phyloP scores from a whole-genome alignment of 192 early-diverging fungal species.

The Rhizophagus clarus region DNA sequence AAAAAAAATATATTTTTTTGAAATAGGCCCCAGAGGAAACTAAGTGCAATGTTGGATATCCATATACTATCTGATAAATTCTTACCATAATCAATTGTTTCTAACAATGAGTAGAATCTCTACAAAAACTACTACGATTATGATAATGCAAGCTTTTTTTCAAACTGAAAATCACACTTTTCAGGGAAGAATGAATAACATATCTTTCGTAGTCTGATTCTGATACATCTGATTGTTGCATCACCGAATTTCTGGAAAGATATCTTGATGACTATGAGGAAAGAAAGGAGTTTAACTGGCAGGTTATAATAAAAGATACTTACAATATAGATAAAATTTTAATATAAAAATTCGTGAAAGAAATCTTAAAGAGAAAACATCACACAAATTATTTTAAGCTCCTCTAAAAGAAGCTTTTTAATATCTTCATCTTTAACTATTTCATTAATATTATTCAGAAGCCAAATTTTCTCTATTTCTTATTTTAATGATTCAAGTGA shows the following conservation, averaged over 20 bases:
- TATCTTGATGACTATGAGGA: background rate
- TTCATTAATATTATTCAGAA: constrained; percentile 1
- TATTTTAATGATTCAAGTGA: constrained; percentile 3
- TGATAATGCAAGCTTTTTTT: constrained; percentile 4
- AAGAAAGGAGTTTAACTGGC: background rate
- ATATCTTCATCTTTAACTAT: background rate
- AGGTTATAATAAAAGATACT: background rate
- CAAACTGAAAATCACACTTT: background rate
- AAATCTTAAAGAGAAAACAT: constrained; percentile 6
- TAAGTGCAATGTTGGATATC: too few species aligned
- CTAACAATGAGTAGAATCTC: too few species aligned
- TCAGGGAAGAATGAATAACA: constrained; percentile 7
- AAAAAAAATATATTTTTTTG: too few species aligned
- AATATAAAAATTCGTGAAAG: constrained; percentile 13
- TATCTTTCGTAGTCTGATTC: constrained; percentile 18
- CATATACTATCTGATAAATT: too few species aligned
- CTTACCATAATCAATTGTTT: too few species aligned
- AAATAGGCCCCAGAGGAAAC: too few species aligned
- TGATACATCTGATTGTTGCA: constrained; percentile 18
- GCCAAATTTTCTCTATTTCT: background rate
- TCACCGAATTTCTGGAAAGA: constrained; percentile 1
- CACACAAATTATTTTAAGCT: background rate
- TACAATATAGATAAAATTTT: constrained; percentile 26
- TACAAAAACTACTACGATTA: too few species aligned
- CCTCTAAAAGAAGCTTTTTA: background rate